phyloP scores from a whole-genome alignment of 1,284 basidiomycete genomes.

The Rhodotorula sp. region DNA sequence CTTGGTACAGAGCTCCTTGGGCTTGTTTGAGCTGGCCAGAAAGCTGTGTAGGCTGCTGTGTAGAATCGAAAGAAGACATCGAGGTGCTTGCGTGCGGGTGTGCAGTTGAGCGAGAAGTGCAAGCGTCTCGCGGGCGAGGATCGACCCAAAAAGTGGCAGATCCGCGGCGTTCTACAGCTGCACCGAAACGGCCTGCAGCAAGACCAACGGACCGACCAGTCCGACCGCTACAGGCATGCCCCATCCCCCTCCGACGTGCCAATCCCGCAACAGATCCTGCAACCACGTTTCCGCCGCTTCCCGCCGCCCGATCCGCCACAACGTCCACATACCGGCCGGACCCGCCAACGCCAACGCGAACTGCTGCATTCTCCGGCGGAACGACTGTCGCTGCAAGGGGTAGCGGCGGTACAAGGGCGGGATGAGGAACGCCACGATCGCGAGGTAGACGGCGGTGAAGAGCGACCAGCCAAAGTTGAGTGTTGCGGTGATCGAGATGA shows the following conservation, averaged over 20 bases:
- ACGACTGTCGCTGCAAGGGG: slow-evolving; percentile 1
- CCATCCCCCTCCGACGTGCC: slow-evolving; percentile 48
- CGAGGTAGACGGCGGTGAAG: slow-evolving; percentile 39
- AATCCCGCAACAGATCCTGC: slow-evolving; percentile 44
- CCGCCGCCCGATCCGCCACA: slow-evolving; percentile 16
- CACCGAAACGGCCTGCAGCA: slow-evolving; percentile 19
- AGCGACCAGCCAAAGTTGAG: slow-evolving; percentile 59
- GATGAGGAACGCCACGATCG: slow-evolving; percentile 22
- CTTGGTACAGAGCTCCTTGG: slow-evolving; percentile 21
- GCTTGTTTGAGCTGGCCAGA: slow-evolving; percentile 8
- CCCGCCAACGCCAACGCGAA: not conserved
- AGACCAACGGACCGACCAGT: slow-evolving; percentile 46
- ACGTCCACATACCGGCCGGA: slow-evolving; percentile 16
- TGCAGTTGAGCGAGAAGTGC: not conserved
- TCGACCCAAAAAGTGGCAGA: too few species aligned
- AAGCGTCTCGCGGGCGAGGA: too few species aligned
- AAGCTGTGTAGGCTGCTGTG: slow-evolving; percentile 17
- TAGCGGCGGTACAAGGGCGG: not conserved
- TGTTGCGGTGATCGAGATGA: slow-evolving; percentile 78
- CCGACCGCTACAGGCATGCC: slow-evolving; percentile 46
- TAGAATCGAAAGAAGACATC: not conserved
- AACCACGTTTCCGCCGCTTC: slow-evolving; percentile 20
- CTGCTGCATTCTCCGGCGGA: slow-evolving; percentile 33
- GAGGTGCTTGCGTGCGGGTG: not conserved
- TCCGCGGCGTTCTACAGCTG: not conserved